Conservation (phyloP, 1,284 basidiomycete genomes). For the Tremellales sp. region DNA sequence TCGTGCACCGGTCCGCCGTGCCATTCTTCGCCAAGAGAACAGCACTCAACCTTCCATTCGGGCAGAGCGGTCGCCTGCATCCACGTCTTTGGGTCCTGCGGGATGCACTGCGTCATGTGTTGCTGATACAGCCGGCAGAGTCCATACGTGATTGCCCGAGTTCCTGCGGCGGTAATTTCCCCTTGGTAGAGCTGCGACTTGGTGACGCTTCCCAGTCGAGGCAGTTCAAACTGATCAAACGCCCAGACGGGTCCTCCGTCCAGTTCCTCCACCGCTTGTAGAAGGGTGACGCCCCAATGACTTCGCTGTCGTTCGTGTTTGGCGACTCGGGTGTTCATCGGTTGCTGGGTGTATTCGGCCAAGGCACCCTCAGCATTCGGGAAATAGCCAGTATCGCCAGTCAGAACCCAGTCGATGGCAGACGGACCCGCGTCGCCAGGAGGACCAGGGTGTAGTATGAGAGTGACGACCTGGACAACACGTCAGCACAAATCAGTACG, state of each 20-base stretch:
- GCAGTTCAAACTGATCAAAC: constrained; percentile 50
- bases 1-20: constrained; percentile 45
- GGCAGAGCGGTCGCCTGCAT: constrained; percentile 9
- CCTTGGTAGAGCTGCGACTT: constrained; percentile 51
- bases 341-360: no score
- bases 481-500: neutral
- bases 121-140: constrained; percentile 38
- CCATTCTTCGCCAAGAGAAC: constrained; percentile 38
- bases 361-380: no score
- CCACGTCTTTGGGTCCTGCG: constrained; percentile 5
- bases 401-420: constrained; percentile 51
- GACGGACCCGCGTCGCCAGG: constrained; percentile 53
- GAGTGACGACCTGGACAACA: constrained; percentile 45
- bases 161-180: constrained; percentile 45
- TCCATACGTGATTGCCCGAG: constrained; percentile 45
- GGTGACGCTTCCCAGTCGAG: constrained; percentile 35
- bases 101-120: neutral
- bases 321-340: no score
- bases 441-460: constrained; percentile 52
- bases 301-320: constrained; percentile 32
- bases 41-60: constrained; percentile 31
- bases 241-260: constrained; percentile 53
- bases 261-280: constrained; percentile 50
- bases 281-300: constrained; percentile 51
- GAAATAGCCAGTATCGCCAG: constrained; percentile 50